Percentiles rank a stretch among this genome's conserved stretches.
Conservation (phyloP, 2,329 filamentous ascomycete genomes). For the Fusarium metavorans region DNA sequence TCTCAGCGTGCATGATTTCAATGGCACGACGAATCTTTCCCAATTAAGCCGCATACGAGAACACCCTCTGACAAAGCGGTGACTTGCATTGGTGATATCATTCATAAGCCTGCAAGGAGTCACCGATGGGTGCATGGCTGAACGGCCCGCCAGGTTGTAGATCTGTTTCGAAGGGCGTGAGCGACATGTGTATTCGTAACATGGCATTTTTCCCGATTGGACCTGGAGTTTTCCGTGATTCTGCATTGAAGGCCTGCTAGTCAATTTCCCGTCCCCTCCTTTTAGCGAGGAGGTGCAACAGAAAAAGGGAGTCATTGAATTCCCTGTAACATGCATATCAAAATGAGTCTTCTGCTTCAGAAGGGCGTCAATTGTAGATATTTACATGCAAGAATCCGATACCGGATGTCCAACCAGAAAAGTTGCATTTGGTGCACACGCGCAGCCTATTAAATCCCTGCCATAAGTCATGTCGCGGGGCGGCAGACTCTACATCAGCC, state of each 20-base stretch:
- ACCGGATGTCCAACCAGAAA: neutral
- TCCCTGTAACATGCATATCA: neutral
- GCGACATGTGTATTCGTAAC: neutral
- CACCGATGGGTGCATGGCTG: neutral
- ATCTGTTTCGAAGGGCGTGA: neutral
- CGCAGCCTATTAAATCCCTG: neutral
- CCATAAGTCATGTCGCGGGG: neutral
- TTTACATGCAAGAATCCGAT: neutral
- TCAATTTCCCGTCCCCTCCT: neutral
- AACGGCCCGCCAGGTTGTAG: neutral
- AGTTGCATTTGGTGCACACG: neutral
- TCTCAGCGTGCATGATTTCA: neutral
- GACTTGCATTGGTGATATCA: neutral
- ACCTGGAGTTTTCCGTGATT: neutral
- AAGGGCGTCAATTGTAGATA: neutral
- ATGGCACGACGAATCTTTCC: neutral
- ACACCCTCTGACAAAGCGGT: neutral
- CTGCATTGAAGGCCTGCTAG: neutral
- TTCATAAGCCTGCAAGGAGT: neutral
- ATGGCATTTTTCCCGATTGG: neutral
- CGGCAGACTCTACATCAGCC: neutral
- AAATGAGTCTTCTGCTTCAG: neutral
- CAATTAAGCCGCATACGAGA: neutral
- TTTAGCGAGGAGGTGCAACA: neutral
- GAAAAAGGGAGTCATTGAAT: neutral